Base-by-base conservation (phyloP, 2,329 filamentous ascomycete species). In the Emericellopsis cladophorae region DNA sequence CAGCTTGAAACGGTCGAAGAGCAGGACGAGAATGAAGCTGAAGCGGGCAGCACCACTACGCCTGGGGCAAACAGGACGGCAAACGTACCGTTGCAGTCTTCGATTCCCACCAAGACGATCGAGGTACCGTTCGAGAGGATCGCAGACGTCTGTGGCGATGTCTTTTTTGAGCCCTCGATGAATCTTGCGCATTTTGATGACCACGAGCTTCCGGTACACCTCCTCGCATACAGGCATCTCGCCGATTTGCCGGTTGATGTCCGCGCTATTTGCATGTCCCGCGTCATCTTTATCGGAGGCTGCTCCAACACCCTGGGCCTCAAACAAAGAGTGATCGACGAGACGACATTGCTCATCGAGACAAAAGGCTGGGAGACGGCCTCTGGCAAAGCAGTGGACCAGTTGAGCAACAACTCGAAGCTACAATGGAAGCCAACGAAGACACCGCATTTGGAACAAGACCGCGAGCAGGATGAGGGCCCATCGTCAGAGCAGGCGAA, bases 201-300 rank as follows among this genome's bases (percentile, higher is more conserved):
- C 51, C 72, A 98, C 49, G 90, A 96, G 48, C 71, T 84, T 15
- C 80, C 90, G 0, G 53, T 96, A 1, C 85, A 84, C 40, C 56
- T 79, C 11, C 70, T 96, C 8, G 67, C 93, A 3, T 93, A 94
- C 60, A 74, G 76, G 40, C 74, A 79, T 31, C 71, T 98, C 2
- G 67, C 93, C 1, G 70, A 76, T 7, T 67, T 95, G 1, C 84
- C 88, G 0, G 64, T 90, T 4, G 92, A 98, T 58, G 79, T 89
- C 4, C 79, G 92, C 21, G 81, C 84, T 1, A 63, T 81, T 5
- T 95, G 90, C 58, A 92, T 95, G 79, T 80, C 88, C 1, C 83
- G 90, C 32, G 84, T 96, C 36, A 68, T 95, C 14, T 84, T 98
- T 53, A 82, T 81, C 0, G 92, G 92, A 26, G 87, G 87, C 2